phyloP scores from a whole-genome alignment of 805 yeast genomes.

The Ogataea henricii region DNA sequence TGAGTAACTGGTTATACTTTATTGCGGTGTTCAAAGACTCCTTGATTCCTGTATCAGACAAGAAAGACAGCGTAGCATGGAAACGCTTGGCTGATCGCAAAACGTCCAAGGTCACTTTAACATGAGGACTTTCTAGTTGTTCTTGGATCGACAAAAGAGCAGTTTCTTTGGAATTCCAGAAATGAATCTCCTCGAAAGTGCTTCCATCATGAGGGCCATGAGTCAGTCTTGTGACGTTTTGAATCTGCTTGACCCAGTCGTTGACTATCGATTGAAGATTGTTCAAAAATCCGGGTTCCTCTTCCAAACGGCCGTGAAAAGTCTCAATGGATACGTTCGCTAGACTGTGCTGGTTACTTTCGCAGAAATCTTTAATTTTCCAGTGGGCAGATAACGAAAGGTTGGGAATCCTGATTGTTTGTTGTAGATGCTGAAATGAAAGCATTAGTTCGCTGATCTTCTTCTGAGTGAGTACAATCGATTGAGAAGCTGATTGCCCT shows the following conservation, averaged over 20 bases:
- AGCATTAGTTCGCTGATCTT: slow-evolving; percentile 68
- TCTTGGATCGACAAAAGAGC: slow-evolving; percentile 56
- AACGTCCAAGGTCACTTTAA: slow-evolving; percentile 57
- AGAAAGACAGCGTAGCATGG: slow-evolving; percentile 73
- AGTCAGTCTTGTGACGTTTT: slow-evolving; percentile 52
- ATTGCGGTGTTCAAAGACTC: slow-evolving; percentile 53
- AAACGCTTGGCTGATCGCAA: slow-evolving; percentile 73
- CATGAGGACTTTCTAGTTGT: slow-evolving; percentile 58
- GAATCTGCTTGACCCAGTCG: slow-evolving; percentile 69
- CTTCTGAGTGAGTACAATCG: slow-evolving; percentile 52
- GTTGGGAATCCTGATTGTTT: slow-evolving; percentile 69
- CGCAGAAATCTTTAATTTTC: slow-evolving; percentile 43
- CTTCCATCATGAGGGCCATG: slow-evolving; percentile 59
- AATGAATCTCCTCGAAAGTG: slow-evolving; percentile 65
- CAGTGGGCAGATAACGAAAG: slow-evolving; percentile 55
- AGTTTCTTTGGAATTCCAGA: slow-evolving; percentile 74
- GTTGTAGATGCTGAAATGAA: slow-evolving; percentile 68
- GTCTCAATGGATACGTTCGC: slow-evolving; percentile 13
- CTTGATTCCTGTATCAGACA: slow-evolving; percentile 67
- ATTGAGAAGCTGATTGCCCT: slow-evolving; percentile 29
- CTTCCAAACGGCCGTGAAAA: slow-evolving; percentile 34
- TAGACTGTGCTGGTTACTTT: slow-evolving; percentile 12
- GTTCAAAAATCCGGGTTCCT: slow-evolving; percentile 63
- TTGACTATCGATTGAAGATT: slow-evolving; percentile 69
- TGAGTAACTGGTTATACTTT: slow-evolving; percentile 62